A percentile compares a stretch with the other conserved stretches of the same genome.
Conservation (phyloP, 2,329 filamentous ascomycete species). For the Fusarium foetens region DNA sequence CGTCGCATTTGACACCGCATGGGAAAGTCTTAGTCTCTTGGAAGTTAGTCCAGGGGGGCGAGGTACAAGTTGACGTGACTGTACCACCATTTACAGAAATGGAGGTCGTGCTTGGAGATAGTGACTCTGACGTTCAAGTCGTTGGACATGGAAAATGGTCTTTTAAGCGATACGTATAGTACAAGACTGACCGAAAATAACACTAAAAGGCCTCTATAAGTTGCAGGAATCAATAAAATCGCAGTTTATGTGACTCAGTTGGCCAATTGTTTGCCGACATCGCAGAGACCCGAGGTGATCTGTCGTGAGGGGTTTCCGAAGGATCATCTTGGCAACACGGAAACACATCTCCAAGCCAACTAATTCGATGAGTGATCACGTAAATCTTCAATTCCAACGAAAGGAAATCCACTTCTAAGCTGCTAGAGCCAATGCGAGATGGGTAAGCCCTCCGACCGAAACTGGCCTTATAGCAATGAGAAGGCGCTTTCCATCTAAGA, state of each 20-base stretch:
- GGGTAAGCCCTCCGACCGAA: fast-evolving
- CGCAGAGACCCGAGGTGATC: fast-evolving
- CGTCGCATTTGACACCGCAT: background rate
- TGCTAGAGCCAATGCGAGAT: fast-evolving
- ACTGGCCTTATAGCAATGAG: background rate
- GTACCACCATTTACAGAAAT: background rate
- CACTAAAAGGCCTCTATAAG: fast-evolving
- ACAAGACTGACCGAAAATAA: fast-evolving
- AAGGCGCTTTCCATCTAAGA: background rate
- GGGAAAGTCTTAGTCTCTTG: background rate
- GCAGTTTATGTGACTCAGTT: fast-evolving
- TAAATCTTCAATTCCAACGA: fast-evolving
- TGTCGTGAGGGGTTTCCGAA: background rate
- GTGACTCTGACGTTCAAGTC: background rate
- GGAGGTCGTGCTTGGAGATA: background rate
- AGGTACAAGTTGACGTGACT: background rate
- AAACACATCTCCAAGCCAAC: background rate
- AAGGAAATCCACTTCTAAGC: fast-evolving
- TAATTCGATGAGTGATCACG: background rate
- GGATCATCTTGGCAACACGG: background rate
- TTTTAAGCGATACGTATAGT: background rate
- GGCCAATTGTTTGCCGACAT: fast-evolving
- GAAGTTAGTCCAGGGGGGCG: fast-evolving
- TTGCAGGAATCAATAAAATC: fast-evolving
- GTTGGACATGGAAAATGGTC: background rate